These are phyloP conservation scores for Caloboletus firmus DNA, from an alignment of 1,284 basidiomycete species.

Conservation along the genomic window DNA sequence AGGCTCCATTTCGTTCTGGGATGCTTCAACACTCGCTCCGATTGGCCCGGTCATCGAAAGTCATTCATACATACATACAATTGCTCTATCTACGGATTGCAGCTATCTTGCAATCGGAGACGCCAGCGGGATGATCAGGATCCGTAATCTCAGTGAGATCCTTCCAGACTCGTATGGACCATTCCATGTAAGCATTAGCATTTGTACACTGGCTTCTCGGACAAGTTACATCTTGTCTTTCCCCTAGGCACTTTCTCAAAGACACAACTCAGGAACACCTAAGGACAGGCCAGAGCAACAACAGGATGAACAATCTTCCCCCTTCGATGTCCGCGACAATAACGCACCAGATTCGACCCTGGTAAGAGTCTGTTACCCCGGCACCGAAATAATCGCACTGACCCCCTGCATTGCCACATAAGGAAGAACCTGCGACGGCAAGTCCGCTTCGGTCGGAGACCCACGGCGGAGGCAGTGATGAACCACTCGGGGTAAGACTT, in stretches of 20 bases:
- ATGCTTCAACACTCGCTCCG: background rate
- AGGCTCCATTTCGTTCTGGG: background rate
- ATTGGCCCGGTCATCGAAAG: background rate
- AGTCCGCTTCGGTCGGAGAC: background rate
- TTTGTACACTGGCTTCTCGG: background rate
- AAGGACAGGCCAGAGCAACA: background rate
- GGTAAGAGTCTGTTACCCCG: background rate
- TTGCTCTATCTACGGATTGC: background rate
- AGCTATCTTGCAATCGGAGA: background rate
- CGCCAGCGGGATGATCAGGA: background rate
- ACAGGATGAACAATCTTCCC: background rate
- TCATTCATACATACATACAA: background rate
- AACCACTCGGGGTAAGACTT: background rate
- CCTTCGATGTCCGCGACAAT: background rate
- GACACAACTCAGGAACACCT: background rate
- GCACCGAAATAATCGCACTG: background rate
- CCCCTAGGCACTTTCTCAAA: background rate
- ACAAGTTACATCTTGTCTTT: background rate
- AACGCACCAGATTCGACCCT: background rate
- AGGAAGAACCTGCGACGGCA: background rate
- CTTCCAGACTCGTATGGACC: background rate
- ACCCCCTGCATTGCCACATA: background rate
- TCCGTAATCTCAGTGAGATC: background rate
- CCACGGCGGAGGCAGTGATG: too few species aligned
- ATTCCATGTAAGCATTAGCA: background rate